Evolutionary conservation across 805 yeast genomes (phyloP).

Genomic region (Yarrowia sp.): DNA sequence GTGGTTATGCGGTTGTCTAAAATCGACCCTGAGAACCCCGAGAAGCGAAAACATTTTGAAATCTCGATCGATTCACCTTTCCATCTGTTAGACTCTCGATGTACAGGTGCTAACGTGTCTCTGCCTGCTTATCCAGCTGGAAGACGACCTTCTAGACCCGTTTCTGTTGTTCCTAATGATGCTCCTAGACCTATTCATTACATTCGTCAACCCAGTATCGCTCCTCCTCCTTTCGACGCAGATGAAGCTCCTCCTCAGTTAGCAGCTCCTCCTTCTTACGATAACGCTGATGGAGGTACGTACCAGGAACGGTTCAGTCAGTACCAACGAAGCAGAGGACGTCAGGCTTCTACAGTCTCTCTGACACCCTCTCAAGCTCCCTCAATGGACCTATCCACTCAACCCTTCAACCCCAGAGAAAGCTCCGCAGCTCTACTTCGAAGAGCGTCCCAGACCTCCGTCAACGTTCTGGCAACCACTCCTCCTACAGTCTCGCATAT

Average conservation of each 20-base stretch:
- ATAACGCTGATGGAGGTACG: not conserved
- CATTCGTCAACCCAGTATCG: constrained; percentile 52
- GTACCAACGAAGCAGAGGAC: not conserved
- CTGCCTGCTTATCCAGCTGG: constrained; percentile 42
- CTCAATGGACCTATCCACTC: not conserved
- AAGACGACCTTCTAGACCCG: not conserved
- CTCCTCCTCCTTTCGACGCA: constrained; percentile 63
- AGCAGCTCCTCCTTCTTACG: constrained; percentile 7
- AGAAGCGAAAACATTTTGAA: constrained; percentile 85
- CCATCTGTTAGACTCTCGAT: constrained; percentile 69
- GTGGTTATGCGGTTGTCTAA: constrained; percentile 76
- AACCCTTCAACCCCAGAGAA: not conserved
- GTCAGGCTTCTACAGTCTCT: not conserved
- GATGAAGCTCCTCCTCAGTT: constrained; percentile 20
- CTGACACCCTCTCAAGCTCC: not conserved
- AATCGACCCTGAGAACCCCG: constrained; percentile 42
- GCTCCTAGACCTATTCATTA: constrained; percentile 51
- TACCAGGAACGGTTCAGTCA: constrained; percentile 4
- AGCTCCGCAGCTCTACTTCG: not conserved
- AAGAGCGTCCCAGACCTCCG: constrained; percentile 10
- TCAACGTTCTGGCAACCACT: constrained; percentile 14
- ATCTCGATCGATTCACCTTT: constrained; percentile 94
- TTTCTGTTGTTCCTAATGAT: not conserved
- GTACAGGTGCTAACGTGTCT: constrained; percentile 44
- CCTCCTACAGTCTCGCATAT: not conserved